phyloP scores from a whole-genome alignment of 2,329 filamentous ascomycete genomes.

The Saccharata proteae region DNA sequence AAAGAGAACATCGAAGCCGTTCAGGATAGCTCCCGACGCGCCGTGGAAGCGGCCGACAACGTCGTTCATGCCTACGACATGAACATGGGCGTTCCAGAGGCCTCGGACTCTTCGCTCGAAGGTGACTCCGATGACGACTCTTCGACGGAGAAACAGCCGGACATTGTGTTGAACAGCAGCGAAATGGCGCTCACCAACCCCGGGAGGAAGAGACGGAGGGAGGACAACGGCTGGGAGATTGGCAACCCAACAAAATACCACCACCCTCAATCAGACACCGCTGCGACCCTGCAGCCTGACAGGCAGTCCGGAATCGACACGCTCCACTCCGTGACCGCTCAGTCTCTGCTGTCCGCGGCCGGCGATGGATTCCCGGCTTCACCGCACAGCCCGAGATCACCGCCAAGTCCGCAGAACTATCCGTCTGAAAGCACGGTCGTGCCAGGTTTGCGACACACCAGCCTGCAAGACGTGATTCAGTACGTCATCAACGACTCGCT shows the following conservation, averaged over 20 bases:
- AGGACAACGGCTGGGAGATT: conserved; percentile 22
- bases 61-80: conserved; percentile 65
- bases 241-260: conserved; percentile 12
- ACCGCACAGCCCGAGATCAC: background rate
- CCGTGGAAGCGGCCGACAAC: conserved; percentile 63
- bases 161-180: conserved; percentile 32
- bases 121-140: conserved; percentile 14
- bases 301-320: conserved; percentile 6
- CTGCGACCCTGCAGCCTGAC: conserved; percentile 4
- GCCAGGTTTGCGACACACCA: conserved; percentile 35
- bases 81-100: conserved; percentile 62
- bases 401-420: conserved; percentile 19
- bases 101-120: conserved; percentile 35
- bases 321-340: no score
- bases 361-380: no score
- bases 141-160: conserved; percentile 29
- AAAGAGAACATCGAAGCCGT: conserved; percentile 60
- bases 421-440: conserved; percentile 28
- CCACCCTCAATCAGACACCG: conserved; percentile 6
- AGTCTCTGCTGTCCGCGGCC: no score
- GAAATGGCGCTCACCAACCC: conserved; percentile 26
- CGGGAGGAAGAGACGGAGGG: conserved; percentile 32
- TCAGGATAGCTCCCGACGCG: conserved; percentile 60
- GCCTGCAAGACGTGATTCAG: conserved; percentile 37
- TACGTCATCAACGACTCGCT: conserved; percentile 41